Percentiles rank a stretch among this genome's conserved stretches.
phyloP scores from a whole-genome alignment of 148 eudicot genomes.

The Vaccinium myrtillus region DNA sequence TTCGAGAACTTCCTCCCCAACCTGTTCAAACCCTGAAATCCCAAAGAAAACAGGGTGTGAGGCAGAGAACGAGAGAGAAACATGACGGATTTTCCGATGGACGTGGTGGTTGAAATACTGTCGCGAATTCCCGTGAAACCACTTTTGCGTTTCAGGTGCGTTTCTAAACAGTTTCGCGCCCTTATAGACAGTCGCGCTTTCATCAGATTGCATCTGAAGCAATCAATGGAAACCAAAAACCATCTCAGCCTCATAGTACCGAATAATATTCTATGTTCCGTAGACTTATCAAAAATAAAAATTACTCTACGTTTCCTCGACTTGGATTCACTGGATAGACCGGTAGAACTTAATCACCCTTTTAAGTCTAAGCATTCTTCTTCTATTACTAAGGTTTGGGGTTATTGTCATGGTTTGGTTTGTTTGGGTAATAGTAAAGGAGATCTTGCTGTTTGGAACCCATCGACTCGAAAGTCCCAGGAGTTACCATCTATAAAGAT shows the following conservation, averaged over 20 bases:
- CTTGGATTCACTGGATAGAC: slow-evolving; percentile 24
- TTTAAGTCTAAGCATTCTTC: no score
- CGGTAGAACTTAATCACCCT: slow-evolving; percentile 10
- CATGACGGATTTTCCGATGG: background rate
- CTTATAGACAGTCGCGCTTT: background rate
- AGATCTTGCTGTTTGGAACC: background rate
- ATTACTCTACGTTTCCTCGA: background rate
- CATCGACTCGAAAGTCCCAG: background rate
- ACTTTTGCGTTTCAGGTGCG: background rate
- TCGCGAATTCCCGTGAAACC: background rate
- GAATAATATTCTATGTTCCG: background rate
- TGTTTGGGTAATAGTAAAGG: background rate
- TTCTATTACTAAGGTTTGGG: no score
- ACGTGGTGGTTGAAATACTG: background rate
- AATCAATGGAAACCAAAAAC: background rate
- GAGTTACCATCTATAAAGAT: background rate
- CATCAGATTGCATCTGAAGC: background rate
- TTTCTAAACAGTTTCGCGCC: background rate
- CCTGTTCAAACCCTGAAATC: no score
- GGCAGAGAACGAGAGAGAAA: background rate
- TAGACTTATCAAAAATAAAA: no score
- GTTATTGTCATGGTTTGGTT: background rate
- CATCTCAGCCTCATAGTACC: background rate
- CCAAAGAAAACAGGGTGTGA: no score
- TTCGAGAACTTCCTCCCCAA: no score